phyloP scores from a whole-genome alignment of 495 filamentous ascomycete species.

The Aspergillus baeticus region DNA sequence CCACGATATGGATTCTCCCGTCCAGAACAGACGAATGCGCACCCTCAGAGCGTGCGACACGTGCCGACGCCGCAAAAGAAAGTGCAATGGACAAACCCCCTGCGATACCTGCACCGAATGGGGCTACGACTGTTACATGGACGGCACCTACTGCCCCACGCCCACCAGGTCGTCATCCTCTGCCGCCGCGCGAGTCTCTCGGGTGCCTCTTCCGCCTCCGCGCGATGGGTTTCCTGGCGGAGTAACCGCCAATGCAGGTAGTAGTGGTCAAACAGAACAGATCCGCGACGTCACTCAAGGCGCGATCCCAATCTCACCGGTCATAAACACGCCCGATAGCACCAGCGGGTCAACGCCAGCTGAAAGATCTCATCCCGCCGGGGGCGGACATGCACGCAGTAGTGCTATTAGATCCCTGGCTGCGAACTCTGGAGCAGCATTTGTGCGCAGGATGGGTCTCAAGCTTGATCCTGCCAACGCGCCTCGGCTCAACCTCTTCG shows the following conservation, averaged over 20 bases:
- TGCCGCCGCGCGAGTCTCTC: no score
- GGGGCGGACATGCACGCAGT: constrained; percentile 4
- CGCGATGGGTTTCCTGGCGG: no score
- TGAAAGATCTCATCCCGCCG: not conserved
- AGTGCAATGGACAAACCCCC: constrained; percentile 44
- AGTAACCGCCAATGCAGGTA: constrained; percentile 20
- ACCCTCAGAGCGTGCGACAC: constrained; percentile 44
- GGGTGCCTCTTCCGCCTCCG: no score
- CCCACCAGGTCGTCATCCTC: no score
- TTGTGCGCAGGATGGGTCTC: constrained; percentile 47
- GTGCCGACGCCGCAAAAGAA: constrained; percentile 49
- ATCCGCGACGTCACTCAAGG: no score
- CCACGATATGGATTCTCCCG: not conserved
- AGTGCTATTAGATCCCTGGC: constrained; percentile 36
- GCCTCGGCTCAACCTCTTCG: constrained; percentile 50
- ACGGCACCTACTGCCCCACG: not conserved
- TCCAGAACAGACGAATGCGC: constrained; percentile 29
- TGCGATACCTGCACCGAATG: constrained; percentile 47
- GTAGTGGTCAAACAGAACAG: not conserved
- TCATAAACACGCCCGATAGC: no score
- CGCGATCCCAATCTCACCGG: no score
- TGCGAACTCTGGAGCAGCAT: constrained; percentile 52
- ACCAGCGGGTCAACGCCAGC: no score
- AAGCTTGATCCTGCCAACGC: constrained; percentile 48
- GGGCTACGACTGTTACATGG: constrained; percentile 47